Conservation (phyloP, 2,329 filamentous ascomycete genomes). For the Plenodomus lindquistii region DNA sequence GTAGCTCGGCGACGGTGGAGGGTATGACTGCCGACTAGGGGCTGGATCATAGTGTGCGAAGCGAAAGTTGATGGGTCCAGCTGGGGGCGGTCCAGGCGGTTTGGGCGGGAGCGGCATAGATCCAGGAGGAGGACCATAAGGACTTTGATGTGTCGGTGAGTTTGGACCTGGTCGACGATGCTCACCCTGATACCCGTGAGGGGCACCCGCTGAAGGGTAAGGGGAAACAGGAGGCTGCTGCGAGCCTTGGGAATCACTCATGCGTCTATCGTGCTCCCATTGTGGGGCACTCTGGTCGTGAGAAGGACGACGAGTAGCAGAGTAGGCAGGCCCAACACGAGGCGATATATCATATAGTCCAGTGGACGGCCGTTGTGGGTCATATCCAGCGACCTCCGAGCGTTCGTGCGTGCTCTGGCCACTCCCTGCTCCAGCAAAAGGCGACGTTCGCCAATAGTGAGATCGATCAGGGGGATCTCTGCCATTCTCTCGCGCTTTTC, state of each 20-base stretch:
- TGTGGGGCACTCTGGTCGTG: slow-evolving; percentile 28
- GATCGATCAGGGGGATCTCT: slow-evolving; percentile 21
- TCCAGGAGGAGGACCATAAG: slow-evolving; percentile 31
- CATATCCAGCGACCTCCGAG: slow-evolving; percentile 22
- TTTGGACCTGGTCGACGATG: slow-evolving; percentile 21
- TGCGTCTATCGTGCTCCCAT: slow-evolving; percentile 33
- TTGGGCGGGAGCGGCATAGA: slow-evolving; percentile 33
- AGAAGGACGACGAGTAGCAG: slow-evolving; percentile 26
- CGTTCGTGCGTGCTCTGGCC: slow-evolving; percentile 19
- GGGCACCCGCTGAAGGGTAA: slow-evolving; percentile 25
- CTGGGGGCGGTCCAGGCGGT: slow-evolving; percentile 33
- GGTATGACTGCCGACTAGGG: slow-evolving; percentile 26
- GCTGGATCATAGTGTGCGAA: slow-evolving; percentile 44
- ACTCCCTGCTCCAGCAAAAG: slow-evolving; percentile 1
- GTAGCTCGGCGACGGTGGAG: slow-evolving; percentile 28
- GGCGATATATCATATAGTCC: slow-evolving; percentile 27
- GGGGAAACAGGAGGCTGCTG: slow-evolving; percentile 26
- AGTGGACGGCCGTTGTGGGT: slow-evolving; percentile 28
- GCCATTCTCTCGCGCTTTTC: slow-evolving; percentile 27
- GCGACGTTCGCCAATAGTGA: slow-evolving; percentile 9
- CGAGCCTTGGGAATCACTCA: slow-evolving; percentile 32
- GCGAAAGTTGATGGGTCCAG: slow-evolving; percentile 35
- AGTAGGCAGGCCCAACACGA: slow-evolving; percentile 17
- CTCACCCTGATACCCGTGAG: slow-evolving; percentile 29
- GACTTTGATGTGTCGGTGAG: slow-evolving; percentile 34